Evolutionary conservation across 192 early-diverging fungal species (phyloP).

Genomic region (Rhizophagus clarus): DNA sequence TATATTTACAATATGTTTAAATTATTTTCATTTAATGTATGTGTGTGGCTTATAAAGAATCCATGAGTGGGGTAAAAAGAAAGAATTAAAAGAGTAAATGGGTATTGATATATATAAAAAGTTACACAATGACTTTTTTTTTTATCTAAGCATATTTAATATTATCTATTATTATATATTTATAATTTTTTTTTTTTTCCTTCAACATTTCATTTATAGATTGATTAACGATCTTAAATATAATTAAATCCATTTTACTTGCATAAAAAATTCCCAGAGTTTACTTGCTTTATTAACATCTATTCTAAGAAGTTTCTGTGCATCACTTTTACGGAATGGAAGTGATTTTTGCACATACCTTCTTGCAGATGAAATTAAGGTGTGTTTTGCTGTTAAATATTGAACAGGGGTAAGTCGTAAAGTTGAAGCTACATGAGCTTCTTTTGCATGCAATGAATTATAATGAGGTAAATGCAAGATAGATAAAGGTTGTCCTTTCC

Average conservation of each 20-base stretch:
- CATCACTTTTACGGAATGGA: constrained; percentile 87
- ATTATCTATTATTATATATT: no score
- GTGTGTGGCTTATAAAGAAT: no score
- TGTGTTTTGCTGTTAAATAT: constrained; percentile 82
- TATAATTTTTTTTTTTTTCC: no score
- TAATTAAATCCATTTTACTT: constrained; percentile 69
- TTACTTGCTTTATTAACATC: constrained; percentile 95
- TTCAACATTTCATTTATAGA: no score
- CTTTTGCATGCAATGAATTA: constrained; percentile 60
- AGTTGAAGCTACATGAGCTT: constrained; percentile 72
- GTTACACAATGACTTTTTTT: no score
- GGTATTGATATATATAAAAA: no score
- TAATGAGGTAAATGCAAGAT: constrained; percentile 36
- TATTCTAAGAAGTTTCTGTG: constrained; percentile 85
- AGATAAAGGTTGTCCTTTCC: constrained; percentile 20
- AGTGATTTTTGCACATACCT: constrained; percentile 40
- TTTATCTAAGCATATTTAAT: no score
- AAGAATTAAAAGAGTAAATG: no score
- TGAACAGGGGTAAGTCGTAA: constrained; percentile 82
- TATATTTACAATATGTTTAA: no score
- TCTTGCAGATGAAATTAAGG: constrained; percentile 66
- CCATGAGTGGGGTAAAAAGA: no score
- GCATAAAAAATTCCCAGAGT: constrained; percentile 87
- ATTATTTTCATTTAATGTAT: no score
- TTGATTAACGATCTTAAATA: constrained; percentile 45